phyloP scores from a whole-genome alignment of 176 grass and related monocot species.

The Luzula sylvatica region DNA sequence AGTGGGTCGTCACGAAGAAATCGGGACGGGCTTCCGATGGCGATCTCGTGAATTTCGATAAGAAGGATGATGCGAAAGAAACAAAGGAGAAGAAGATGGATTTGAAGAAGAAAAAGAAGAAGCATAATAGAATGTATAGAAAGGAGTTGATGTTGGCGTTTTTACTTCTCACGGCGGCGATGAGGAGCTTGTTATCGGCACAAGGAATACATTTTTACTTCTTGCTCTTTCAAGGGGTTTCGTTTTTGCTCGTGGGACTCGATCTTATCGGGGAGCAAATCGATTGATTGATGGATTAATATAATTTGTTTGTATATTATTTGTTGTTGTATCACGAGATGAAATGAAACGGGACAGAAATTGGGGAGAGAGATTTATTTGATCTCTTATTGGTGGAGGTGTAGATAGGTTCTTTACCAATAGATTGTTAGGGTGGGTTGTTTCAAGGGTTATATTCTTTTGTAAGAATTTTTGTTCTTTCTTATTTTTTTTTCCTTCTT shows the following conservation, averaged over 20 bases:
- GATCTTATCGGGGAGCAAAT: constrained; percentile 43
- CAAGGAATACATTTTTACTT: constrained; percentile 51
- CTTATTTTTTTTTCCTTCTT: constrained; percentile 18
- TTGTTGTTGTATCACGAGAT: constrained; percentile 13
- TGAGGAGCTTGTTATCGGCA: constrained; percentile 37
- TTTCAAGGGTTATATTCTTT: constrained; percentile 34
- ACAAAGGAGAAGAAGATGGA: constrained; percentile 1
- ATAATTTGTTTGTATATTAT: background rate
- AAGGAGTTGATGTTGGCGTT: constrained; percentile 38
- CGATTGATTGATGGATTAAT: constrained; percentile 10
- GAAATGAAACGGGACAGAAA: background rate
- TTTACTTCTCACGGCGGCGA: constrained; percentile 33
- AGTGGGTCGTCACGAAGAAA: constrained; percentile 52
- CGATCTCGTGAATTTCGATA: constrained; percentile 10
- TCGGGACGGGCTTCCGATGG: constrained; percentile 33
- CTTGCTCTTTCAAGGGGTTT: constrained; percentile 36
- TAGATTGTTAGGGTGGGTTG: constrained; percentile 18
- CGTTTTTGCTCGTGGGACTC: constrained; percentile 38
- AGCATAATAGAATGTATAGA: constrained; percentile 39
- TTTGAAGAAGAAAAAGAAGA: constrained; percentile 19
- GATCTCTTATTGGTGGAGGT: constrained; percentile 21
- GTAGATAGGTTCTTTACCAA: constrained; percentile 30
- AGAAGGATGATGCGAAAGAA: constrained; percentile 3
- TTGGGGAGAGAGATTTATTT: too few relatives aligned
- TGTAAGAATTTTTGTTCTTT: constrained; percentile 25